Conservation (phyloP, 108 stramenopile genomes). For the Tribonema minus region DNA sequence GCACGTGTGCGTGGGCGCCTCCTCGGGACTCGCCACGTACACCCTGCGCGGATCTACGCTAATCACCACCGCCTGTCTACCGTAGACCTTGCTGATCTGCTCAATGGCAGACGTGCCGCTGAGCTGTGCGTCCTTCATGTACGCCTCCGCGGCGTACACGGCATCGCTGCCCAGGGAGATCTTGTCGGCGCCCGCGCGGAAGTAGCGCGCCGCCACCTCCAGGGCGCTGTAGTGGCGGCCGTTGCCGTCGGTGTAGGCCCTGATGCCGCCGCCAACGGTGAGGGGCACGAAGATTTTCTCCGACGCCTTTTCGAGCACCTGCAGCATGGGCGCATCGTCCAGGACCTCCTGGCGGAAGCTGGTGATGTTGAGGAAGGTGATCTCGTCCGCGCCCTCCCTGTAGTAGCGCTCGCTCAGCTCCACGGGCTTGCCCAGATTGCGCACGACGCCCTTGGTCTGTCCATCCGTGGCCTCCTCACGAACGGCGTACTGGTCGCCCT, state of each 20-base stretch:
- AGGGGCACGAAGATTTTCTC: conserved; percentile 91
- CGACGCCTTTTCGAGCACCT: conserved; percentile 83
- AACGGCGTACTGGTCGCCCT: conserved; percentile 98
- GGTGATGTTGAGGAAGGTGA: conserved; percentile 95
- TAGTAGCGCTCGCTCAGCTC: conserved; percentile 79
- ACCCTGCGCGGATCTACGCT: conserved; percentile 93
- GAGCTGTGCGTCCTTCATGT: conserved; percentile 21
- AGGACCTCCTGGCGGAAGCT: conserved; percentile 87
- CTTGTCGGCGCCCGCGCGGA: conserved; percentile 98
- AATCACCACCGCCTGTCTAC: conserved; percentile 95
- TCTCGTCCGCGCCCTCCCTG: conserved; percentile 92
- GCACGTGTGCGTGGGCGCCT: conserved; percentile 43
- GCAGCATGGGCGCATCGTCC: conserved; percentile 94
- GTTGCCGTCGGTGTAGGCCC: conserved; percentile 76
- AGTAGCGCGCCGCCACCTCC: conserved; percentile 93
- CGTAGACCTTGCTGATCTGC: conserved; percentile 82
- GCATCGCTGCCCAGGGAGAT: conserved; percentile 90
- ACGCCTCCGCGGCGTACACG: conserved; percentile 77
- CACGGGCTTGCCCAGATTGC: conserved; percentile 96
- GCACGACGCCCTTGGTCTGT: conserved; percentile 74
- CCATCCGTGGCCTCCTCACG: conserved; percentile 67
- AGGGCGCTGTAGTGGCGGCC: conserved; percentile 74
- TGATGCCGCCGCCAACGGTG: conserved; percentile 96
- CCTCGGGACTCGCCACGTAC: conserved; percentile 18
- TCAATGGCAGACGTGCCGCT: conserved; percentile 80